These are phyloP conservation scores for Ambrosiella xylebori DNA, from an alignment of 2,329 filamentous ascomycete species.

Conservation along the genomic window DNA sequence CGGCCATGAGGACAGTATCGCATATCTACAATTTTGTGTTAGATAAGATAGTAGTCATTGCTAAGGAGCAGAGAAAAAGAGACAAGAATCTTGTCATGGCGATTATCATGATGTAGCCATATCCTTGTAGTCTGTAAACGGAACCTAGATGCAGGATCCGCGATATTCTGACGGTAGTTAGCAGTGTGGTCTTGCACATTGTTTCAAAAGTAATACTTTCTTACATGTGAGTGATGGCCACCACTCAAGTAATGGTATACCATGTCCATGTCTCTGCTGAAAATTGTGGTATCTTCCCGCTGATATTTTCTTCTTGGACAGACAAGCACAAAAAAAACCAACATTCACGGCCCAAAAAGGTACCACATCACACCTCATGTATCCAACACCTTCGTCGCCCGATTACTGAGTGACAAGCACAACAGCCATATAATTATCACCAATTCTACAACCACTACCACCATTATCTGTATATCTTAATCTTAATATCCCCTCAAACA, in stretches of 20 bases:
- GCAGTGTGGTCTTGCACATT: not conserved
- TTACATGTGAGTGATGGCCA: constrained; percentile 26
- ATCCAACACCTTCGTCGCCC: no score
- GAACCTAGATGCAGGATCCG: constrained; percentile 27
- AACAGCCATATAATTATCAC: no score
- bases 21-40: constrained; percentile 19
- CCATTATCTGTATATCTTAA: no score
- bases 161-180: constrained; percentile 19
- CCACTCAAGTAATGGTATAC: constrained; percentile 25
- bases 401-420: no score
- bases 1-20: constrained; percentile 37
- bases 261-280: constrained; percentile 27
- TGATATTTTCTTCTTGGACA: no score
- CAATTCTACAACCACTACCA: no score
- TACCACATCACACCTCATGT: no score
- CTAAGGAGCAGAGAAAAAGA: not conserved
- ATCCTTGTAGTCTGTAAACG: constrained; percentile 31
- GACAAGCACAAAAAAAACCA: no score
- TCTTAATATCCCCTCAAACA: no score
- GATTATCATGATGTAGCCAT: constrained; percentile 39
- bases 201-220: constrained; percentile 12
- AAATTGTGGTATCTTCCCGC: constrained; percentile 19
- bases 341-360: no score
- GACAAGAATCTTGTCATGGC: constrained; percentile 26
- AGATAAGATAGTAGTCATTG: not conserved